phyloP scores from a whole-genome alignment of 768 basidiomycete species.

The Fomitopsis serialis region DNA sequence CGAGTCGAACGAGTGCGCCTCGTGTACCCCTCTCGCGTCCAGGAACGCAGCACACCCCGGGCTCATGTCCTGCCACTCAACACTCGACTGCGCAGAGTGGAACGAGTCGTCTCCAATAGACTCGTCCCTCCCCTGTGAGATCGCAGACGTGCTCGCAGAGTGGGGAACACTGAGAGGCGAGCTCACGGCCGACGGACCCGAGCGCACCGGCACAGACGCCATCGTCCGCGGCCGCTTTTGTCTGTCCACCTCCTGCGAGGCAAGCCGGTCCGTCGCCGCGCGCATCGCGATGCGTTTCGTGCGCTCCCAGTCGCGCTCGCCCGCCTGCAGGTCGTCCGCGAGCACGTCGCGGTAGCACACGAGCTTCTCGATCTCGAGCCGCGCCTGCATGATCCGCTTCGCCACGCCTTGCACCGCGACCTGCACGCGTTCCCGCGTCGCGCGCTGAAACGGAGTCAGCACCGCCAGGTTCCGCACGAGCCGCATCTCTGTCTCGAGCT shows the following conservation, averaged over 20 bases:
- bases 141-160: slow-evolving; percentile 4
- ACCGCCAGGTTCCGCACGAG: slow-evolving; percentile 77
- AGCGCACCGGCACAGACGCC: slow-evolving; percentile 17
- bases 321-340: slow-evolving; percentile 66
- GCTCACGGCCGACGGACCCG: slow-evolving; percentile 1
- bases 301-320: slow-evolving; percentile 58
- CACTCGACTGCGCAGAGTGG: slow-evolving; percentile 47
- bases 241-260: slow-evolving; percentile 4
- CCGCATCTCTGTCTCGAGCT: slow-evolving; percentile 65
- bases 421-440: slow-evolving; percentile 74
- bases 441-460: slow-evolving; percentile 81
- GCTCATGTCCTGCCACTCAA: slow-evolving; percentile 2
- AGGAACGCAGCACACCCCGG: background rate
- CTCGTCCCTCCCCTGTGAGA: slow-evolving; percentile 32
- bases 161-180: slow-evolving; percentile 12
- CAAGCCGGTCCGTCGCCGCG: slow-evolving; percentile 62
- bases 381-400: slow-evolving; percentile 57
- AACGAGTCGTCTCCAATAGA: slow-evolving; percentile 55
- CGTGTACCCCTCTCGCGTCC: background rate
- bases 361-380: slow-evolving; percentile 69
- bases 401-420: slow-evolving; percentile 55
- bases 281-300: slow-evolving; percentile 69
- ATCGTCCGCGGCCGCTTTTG: slow-evolving; percentile 12
- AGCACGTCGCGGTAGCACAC: slow-evolving; percentile 76
- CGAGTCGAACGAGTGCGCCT: slow-evolving; percentile 11